Evolutionary conservation across 495 filamentous ascomycete species (phyloP), one percentile per base, ranked within the genome.

Genomic region (Pyrenula aspistea): DNA sequence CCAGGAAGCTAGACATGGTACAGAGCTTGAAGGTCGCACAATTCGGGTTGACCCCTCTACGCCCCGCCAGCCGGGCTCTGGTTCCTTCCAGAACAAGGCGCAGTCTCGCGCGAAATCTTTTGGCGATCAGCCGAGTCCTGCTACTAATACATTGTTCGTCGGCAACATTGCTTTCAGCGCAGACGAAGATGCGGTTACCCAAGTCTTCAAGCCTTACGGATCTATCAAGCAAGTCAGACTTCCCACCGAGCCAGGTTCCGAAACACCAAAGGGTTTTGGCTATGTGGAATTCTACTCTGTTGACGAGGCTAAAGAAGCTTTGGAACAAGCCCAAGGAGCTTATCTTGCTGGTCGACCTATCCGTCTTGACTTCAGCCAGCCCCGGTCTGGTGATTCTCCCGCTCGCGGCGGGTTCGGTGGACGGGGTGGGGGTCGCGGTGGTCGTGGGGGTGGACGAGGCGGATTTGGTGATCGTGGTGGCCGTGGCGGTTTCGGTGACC

Each of bases 231-330:
- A 86, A 62, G 83, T 96, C 58, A 83, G 90, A 63, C 83, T 98
- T 53, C 94, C 94, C 49, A 97, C 92, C 57, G 89, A 97, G 65
- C 77, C 72, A 77, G 90, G 95, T 25, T 81, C 83, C 58, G 93
- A 92, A 52, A 82, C 84, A 55, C 86, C 82, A 67, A 96, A 97
- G 82, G 93, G 93, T 55, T 97, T 94, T 68, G 94, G 88, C 52
- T 98, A 98, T 69, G 85, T 98, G 53, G 83, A 85, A 63, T 95
- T 88, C 77, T 70, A 72, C 48, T 88, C 85, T 12, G 72, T 95
- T 54, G 93, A 96, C 11, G 91, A 96, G 65, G 89, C 93, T 55
- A 86, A 85, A 72, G 70, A 71, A 55, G 93, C 86, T 24, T 84
- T 87, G 58, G 80, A 84, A 61, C 73, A 73, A n/a, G 83, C 89